Evolutionary conservation across 306 rosid genomes (phyloP), one percentile per base, ranked within the genome.

Genomic region (Arachis stenosperma): DNA sequence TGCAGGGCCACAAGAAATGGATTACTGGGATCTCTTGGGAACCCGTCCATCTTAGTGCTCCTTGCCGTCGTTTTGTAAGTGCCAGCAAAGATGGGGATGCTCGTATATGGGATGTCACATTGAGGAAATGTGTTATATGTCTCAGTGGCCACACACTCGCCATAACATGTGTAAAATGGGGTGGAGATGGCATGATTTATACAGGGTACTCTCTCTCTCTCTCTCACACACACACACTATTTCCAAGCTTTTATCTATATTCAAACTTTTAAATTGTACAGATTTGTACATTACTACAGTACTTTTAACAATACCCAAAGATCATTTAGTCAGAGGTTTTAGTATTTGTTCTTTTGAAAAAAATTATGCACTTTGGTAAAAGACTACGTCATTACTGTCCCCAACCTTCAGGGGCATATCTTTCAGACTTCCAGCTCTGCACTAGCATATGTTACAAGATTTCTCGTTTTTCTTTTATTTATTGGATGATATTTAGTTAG

Each of bases 41-140:
- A 81, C 99, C 97, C 4, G 75, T 83, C 79, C 99, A 94, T 83
- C 79, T 94, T 42, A 88, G 42, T 82, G 82, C 92, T 84, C 97
- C 96, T 46, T 86, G 97, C 58, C 91, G 95, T 59, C 97, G 96
- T 44, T 91, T 91, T 84, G 99, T 91, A 40, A 89, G 97, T 86
- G 91, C 99, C 77, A 88, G 97, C 84, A 91, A 91, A 82, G 99
- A 91, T 84, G 99, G 99, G 57, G 97, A 88, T 83, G 97, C 99
- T 76, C 96, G 99, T 59, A 82, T 91, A 69, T 94, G 99, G 99
- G 99, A 94, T 76, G 36, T 90, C 67, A 60, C 87, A 13, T 70
- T 87, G 50, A 94, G 76, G 84, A 91, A 79, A 87, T 72, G 85
- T 68, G 85, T 91, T 59, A 78, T 88, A 52, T 61, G 84, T 83